A percentile compares a stretch with the other conserved stretches of the same genome.
phyloP scores from a whole-genome alignment of 108 stramenopile genomes.

The Asterionellopsis glacialis region DNA sequence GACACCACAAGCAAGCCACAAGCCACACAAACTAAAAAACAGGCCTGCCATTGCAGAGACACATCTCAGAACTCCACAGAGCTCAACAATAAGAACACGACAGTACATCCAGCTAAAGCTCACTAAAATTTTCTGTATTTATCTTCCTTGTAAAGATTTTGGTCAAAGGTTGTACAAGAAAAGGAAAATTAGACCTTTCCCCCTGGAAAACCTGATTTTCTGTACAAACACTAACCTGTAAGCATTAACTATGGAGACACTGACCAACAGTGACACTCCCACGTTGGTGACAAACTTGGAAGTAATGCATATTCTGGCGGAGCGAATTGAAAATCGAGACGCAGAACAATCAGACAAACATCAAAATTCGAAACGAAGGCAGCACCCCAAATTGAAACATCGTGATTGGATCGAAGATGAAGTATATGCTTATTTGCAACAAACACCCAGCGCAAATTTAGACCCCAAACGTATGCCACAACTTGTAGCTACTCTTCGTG shows the following conservation, averaged over 20 bases:
- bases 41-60: too few relatives aligned
- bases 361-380: conserved; percentile 7
- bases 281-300: conserved; percentile 57
- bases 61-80: too few relatives aligned
- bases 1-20: too few relatives aligned
- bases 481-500: conserved; percentile 20
- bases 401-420: conserved; percentile 77
- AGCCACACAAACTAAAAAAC: too few relatives aligned
- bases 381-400: conserved; percentile 34
- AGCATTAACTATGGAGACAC: conserved; percentile 33
- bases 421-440: conserved; percentile 56
- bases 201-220: not conserved
- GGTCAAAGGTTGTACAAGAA: not conserved
- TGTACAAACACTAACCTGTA: not conserved
- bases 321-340: conserved; percentile 22
- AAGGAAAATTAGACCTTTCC: too few relatives aligned
- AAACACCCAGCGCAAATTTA: conserved; percentile 51
- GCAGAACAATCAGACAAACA: conserved; percentile 7
- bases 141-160: too few relatives aligned
- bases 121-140: too few relatives aligned
- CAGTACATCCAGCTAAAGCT: too few relatives aligned
- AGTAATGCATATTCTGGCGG: conserved; percentile 45
- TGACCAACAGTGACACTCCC: conserved; percentile 38
- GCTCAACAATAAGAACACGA: too few relatives aligned
- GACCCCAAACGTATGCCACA: conserved; percentile 26